Conservation (phyloP, 345 rosid genomes). For the Citrus glauca region DNA sequence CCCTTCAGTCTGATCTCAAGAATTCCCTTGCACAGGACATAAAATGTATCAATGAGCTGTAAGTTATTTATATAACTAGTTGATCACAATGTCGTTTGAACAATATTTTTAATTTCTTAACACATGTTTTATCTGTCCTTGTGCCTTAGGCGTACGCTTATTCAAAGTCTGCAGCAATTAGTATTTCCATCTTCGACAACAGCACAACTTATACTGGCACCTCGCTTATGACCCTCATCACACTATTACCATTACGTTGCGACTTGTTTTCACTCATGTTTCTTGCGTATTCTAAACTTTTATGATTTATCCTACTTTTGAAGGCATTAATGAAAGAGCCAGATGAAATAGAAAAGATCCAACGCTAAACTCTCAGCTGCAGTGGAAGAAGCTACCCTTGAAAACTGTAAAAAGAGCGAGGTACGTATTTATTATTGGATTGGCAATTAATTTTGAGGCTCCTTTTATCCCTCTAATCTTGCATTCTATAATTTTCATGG, state of each 20-base stretch:
- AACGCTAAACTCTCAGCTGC: constrained; percentile 78
- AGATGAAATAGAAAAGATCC: constrained; percentile 90
- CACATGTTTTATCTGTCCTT: neutral
- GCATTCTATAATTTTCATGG: neutral
- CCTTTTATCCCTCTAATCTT: neutral
- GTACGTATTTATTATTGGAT: constrained; percentile 17
- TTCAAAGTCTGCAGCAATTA: constrained; percentile 82
- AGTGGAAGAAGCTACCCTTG: constrained; percentile 88
- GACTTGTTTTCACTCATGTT: neutral
- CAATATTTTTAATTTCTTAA: neutral
- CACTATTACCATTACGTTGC: neutral
- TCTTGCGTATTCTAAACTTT: constrained; percentile 8
- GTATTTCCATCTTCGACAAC: constrained; percentile 95
- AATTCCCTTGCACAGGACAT: constrained; percentile 87
- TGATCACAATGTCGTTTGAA: neutral
- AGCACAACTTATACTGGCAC: constrained; percentile 86
- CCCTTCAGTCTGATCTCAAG: constrained; percentile 85
- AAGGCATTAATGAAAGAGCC: constrained; percentile 89
- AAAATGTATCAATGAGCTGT: constrained; percentile 92
- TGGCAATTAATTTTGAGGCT: neutral
- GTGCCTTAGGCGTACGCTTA: constrained; percentile 62
- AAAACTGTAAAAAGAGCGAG: constrained; percentile 88
- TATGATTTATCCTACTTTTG: constrained; percentile 2
- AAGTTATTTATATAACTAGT: constrained; percentile 28
- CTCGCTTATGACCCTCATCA: constrained; percentile 44